phyloP scores from a whole-genome alignment of 1,284 basidiomycete genomes.

The Rhodotorula sp. region DNA sequence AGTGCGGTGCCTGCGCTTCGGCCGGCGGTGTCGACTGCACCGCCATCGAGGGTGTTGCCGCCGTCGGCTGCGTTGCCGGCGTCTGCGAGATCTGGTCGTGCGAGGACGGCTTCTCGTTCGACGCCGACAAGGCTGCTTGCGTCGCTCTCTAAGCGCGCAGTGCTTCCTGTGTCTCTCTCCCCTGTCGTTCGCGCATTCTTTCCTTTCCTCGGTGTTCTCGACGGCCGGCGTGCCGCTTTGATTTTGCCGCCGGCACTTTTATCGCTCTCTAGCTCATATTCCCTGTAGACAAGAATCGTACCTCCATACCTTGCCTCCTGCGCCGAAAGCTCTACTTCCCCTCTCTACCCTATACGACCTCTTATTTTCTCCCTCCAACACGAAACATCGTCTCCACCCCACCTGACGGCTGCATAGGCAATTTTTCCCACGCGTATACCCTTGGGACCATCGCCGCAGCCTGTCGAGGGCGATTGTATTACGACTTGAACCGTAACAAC shows the following conservation, averaged over 20 bases:
- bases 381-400: too few species aligned
- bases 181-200: neutral
- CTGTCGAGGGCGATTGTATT: too few species aligned
- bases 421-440: neutral
- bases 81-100: constrained; percentile 29
- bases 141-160: constrained; percentile 1
- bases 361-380: too few species aligned
- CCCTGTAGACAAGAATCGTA: neutral
- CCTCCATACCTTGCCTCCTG: neutral
- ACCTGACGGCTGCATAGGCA: neutral
- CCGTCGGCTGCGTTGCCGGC: constrained; percentile 21
- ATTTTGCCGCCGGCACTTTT: neutral
- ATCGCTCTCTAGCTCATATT: neutral
- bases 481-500: too few species aligned
- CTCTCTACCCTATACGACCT: too few species aligned
- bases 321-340: too few species aligned
- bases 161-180: neutral
- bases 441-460: too few species aligned
- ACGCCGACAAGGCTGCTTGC: constrained; percentile 14
- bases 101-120: constrained; percentile 15
- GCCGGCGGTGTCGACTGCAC: constrained; percentile 39
- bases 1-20: constrained; percentile 20
- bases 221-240: neutral
- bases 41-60: constrained; percentile 26
- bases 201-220: neutral